Conservation (phyloP, 306 rosid genomes). For the Prunus padus region DNA sequence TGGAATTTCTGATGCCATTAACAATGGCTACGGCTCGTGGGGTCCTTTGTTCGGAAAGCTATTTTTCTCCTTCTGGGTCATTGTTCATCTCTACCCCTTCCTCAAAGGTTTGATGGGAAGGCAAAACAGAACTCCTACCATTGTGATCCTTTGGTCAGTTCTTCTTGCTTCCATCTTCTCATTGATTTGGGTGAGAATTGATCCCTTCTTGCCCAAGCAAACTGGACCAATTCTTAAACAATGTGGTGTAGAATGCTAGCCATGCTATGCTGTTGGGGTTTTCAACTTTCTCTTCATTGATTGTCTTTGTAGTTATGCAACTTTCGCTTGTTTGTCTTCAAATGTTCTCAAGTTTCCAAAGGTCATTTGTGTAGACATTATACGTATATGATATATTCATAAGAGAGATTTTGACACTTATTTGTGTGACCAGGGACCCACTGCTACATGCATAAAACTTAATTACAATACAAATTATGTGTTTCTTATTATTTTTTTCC, state of each 20-base stretch:
- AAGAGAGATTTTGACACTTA: background rate
- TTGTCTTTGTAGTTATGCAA: constrained; percentile 21
- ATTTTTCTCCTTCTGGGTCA: constrained; percentile 89
- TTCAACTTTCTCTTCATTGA: constrained; percentile 11
- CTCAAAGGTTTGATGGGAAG: constrained; percentile 93
- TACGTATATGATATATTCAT: background rate
- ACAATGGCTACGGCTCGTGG: constrained; percentile 91
- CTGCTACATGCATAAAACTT: too few species aligned
- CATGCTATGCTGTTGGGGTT: background rate
- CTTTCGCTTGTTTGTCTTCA: constrained; percentile 7
- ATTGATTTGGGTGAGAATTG: constrained; percentile 84
- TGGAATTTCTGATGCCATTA: constrained; percentile 89
- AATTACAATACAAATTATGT: too few species aligned
- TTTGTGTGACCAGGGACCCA: too few species aligned
- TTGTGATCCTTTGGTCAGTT: constrained; percentile 84
- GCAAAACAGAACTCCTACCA: constrained; percentile 90
- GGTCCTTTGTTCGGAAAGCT: constrained; percentile 88
- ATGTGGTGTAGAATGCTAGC: constrained; percentile 83
- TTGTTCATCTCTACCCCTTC: constrained; percentile 90
- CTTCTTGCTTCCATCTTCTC: constrained; percentile 81
- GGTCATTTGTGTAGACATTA: constrained; percentile 16
- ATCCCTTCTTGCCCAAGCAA: constrained; percentile 85
- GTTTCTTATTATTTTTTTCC: too few species aligned
- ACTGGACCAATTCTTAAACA: constrained; percentile 84
- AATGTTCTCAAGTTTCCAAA: background rate